Evolutionary conservation across 305 asterid genomes (phyloP).

Genomic region (Fraxinus platypoda): DNA sequence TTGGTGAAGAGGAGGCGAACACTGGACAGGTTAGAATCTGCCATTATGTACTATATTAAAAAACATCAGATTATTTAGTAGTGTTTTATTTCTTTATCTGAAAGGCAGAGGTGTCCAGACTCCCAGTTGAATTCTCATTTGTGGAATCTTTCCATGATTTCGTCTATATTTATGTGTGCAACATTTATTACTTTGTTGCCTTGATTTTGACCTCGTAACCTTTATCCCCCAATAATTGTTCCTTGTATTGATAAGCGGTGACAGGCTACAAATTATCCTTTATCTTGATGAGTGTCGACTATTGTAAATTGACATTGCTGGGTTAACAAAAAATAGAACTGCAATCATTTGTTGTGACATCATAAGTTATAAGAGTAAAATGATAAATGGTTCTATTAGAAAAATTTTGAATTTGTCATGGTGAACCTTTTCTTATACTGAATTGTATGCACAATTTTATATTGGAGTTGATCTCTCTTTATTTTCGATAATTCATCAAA

Average conservation of each 20-base stretch:
- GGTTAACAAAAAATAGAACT: neutral
- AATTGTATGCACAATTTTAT: neutral
- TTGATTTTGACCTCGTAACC: neutral
- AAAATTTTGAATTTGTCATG: neutral
- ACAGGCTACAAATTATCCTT: neutral
- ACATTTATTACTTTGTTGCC: neutral
- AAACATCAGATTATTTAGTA: neutral
- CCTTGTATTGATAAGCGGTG: neutral
- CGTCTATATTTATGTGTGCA: neutral
- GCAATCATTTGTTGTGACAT: neutral
- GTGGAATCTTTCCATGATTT: neutral
- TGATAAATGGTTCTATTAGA: neutral
- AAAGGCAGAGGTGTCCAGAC: neutral
- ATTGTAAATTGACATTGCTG: neutral
- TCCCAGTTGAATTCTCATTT: neutral
- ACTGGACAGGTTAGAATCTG: conserved; percentile 58
- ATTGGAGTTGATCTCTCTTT: neutral
- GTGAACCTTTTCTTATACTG: neutral
- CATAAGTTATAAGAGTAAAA: neutral
- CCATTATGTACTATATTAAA: neutral
- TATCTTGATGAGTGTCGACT: neutral
- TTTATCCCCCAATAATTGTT: neutral
- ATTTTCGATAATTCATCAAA: neutral
- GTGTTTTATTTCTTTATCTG: neutral
- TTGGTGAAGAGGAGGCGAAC: conserved; percentile 82